These are phyloP conservation scores for Hyphochytrium catenoides DNA, from an alignment of 352 stramenopile species.

Conservation along the genomic window DNA sequence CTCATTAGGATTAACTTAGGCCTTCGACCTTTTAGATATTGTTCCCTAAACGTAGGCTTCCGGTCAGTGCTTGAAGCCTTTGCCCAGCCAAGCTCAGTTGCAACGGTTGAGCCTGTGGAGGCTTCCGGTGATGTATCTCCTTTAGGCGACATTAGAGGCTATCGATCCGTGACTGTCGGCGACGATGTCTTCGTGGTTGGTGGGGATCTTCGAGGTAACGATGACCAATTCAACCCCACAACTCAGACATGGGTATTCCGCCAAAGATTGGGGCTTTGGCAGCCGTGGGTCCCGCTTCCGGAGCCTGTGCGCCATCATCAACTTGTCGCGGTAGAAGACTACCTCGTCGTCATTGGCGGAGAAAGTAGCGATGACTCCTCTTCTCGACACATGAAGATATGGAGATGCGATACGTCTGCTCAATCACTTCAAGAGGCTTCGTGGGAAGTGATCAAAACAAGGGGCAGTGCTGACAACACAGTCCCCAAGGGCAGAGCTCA, in stretches of 20 bases:
- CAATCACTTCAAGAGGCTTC: constrained; percentile 19
- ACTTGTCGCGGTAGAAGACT: constrained; percentile 32
- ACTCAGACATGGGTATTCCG: constrained; percentile 44
- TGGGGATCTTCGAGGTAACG: constrained; percentile 10
- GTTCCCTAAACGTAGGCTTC: constrained; percentile 18
- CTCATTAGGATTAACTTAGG: constrained; percentile 62
- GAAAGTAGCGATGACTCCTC: constrained; percentile 32
- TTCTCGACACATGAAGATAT: constrained; percentile 57
- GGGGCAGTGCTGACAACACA: constrained; percentile 27
- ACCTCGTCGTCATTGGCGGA: constrained; percentile 47
- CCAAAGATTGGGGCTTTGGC: constrained; percentile 23
- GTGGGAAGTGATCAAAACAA: constrained; percentile 44
- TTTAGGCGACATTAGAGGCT: constrained; percentile 10
- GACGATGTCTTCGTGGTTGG: constrained; percentile 47
- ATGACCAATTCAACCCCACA: constrained; percentile 11
- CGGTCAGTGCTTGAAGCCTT: constrained; percentile 2
- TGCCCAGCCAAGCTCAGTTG: not conserved
- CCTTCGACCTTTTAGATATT: constrained; percentile 42
- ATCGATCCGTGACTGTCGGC: constrained; percentile 24
- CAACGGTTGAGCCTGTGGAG: constrained; percentile 12
- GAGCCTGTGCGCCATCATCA: constrained; percentile 50
- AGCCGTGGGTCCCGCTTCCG: constrained; percentile 46
- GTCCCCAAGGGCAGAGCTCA: constrained; percentile 33
- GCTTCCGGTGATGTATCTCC: constrained; percentile 8
- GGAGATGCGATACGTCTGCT: too few relatives aligned